Evolutionary conservation across 768 basidiomycete genomes (phyloP).

Genomic region (Boletus coccyginus): DNA sequence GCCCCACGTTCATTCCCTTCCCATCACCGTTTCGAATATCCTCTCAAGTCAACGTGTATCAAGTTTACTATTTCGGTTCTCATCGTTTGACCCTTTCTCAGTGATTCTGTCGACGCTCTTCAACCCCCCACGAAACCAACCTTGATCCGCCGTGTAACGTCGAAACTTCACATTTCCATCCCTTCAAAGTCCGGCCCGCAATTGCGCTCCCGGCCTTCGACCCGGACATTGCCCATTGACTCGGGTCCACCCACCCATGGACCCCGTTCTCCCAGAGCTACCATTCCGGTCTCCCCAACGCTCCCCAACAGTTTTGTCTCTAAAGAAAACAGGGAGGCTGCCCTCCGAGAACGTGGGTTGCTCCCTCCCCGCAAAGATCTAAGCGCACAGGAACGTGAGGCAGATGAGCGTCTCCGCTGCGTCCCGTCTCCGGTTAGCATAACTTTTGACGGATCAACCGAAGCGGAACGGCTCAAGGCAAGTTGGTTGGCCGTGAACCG

Average conservation of each 20-base stretch:
- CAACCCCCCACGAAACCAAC: constrained; percentile 10
- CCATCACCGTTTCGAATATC: neutral
- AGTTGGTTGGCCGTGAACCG: constrained; percentile 49
- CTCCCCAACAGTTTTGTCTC: constrained; percentile 26
- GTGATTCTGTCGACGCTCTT: neutral
- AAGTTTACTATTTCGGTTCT: neutral
- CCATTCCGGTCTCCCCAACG: constrained; percentile 4
- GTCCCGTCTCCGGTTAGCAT: constrained; percentile 30
- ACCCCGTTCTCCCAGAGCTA: constrained; percentile 3
- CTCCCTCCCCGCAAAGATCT: constrained; percentile 43
- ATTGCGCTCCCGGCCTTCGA: constrained; percentile 12
- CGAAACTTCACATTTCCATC: constrained; percentile 25
- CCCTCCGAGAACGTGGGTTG: constrained; percentile 59
- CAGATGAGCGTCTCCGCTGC: constrained; percentile 40
- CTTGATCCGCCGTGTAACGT: constrained; percentile 30
- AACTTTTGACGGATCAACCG: constrained; percentile 31
- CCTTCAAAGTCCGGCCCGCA: constrained; percentile 10
- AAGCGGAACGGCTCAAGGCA: constrained; percentile 52
- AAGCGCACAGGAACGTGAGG: constrained; percentile 39
- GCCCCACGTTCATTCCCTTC: constrained; percentile 1
- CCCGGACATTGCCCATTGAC: constrained; percentile 9
- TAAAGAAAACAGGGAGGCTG: constrained; percentile 40
- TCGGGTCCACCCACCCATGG: neutral
- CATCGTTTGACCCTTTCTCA: neutral
- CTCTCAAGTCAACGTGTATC: too few species aligned